Percentiles rank a stretch among this genome's conserved stretches.
phyloP scores from a whole-genome alignment of 257 asterid genomes.

The Solanum infundibuliforme region DNA sequence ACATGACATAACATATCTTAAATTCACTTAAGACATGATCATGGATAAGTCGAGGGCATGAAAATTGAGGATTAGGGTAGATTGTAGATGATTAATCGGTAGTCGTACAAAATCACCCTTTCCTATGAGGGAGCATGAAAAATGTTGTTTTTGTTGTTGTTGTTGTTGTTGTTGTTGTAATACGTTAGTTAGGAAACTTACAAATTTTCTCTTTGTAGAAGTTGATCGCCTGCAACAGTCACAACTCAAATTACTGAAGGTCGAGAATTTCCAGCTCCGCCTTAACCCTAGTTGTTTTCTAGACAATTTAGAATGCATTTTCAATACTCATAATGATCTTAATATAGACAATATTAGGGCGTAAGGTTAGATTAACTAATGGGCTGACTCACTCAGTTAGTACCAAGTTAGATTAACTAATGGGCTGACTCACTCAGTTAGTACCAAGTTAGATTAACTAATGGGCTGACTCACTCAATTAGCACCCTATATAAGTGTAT shows the following conservation, averaged over 20 bases:
- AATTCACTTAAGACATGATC: no score
- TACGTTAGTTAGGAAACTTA: neutral
- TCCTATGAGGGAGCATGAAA: neutral
- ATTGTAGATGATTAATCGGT: neutral
- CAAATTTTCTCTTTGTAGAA: neutral
- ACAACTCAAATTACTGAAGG: neutral
- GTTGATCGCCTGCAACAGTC: neutral
- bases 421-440: neutral
- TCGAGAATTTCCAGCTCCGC: no score
- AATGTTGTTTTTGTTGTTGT: neutral
- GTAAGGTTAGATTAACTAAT: neutral
- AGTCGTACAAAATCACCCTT: neutral
- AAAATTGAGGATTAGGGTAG: neutral
- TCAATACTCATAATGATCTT: neutral
- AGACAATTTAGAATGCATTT: neutral
- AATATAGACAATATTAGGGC: neutral
- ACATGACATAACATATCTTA: neutral
- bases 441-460: neutral
- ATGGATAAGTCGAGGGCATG: neutral
- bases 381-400: neutral
- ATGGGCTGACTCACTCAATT: neutral
- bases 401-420: neutral
- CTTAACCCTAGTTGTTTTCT: neutral
- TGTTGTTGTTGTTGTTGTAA: neutral
- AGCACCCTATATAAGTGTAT: neutral